Conservation (phyloP, 1,139 yeast genomes). For the Spencermartinsiella ligniputridi region DNA sequence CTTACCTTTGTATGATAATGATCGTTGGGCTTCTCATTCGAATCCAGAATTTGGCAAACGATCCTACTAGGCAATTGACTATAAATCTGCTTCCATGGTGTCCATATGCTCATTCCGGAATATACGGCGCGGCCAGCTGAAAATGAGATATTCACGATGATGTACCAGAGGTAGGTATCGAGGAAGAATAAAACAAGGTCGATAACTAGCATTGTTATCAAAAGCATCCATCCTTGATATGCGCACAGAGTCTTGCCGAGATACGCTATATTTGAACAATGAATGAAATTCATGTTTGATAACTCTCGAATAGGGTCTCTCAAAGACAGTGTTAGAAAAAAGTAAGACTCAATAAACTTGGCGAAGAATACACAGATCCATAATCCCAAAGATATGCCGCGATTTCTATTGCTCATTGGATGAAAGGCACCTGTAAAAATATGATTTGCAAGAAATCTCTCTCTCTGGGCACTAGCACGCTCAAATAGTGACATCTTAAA, state of each 20-base stretch:
- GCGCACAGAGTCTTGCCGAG: conserved; percentile 52
- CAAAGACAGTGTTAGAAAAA: conserved; percentile 70
- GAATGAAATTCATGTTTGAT: conserved; percentile 50
- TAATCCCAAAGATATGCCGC: conserved; percentile 53
- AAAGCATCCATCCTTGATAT: conserved; percentile 54
- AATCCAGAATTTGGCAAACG: conserved; percentile 50
- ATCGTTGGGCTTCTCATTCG: conserved; percentile 32
- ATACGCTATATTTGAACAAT: conserved; percentile 58
- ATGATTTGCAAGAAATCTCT: conserved; percentile 27
- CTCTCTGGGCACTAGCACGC: conserved; percentile 29
- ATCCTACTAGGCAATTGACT: conserved; percentile 72
- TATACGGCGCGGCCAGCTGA: conserved; percentile 67
- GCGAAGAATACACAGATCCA: conserved; percentile 70
- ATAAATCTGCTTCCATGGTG: conserved; percentile 84
- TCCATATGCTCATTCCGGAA: conserved; percentile 72
- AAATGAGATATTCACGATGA: conserved; percentile 70
- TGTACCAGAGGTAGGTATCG: conserved; percentile 87
- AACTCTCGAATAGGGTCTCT: conserved; percentile 75
- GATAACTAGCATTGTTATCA: conserved; percentile 54
- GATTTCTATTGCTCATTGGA: conserved; percentile 45
- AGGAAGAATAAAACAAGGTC: conserved; percentile 67
- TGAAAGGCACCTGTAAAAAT: conserved; percentile 55
- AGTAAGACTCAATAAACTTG: conserved; percentile 75
- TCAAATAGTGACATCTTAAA: conserved; percentile 41
- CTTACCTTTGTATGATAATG: conserved; percentile 50